These are phyloP conservation scores for Penicillium janthinellum DNA, from an alignment of 2,329 filamentous ascomycete species.

Conservation along the genomic window DNA sequence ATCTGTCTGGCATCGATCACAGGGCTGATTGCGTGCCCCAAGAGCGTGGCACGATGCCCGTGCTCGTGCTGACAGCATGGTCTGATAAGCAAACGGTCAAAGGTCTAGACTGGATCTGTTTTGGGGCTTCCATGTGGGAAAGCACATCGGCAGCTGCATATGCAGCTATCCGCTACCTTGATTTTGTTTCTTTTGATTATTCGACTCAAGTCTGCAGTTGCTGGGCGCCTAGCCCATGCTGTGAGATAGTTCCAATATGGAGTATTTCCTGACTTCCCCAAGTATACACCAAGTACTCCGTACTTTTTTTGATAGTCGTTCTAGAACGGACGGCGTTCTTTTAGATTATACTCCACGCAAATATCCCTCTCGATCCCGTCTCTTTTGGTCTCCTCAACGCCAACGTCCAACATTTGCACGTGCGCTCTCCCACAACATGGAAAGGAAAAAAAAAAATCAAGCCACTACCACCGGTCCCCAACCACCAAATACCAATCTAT, in stretches of 20 bases:
- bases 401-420: not conserved
- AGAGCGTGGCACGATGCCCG: not conserved
- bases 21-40: not conserved
- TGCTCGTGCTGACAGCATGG: not conserved
- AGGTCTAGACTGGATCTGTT: not conserved
- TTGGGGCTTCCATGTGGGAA: not conserved
- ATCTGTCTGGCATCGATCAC: not conserved
- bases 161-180: constrained; percentile 18
- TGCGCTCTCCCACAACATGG: not conserved
- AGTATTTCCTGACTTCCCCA: not conserved
- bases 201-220: not conserved
- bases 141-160: constrained; percentile 4
- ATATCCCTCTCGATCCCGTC: not conserved
- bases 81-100: not conserved
- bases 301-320: not conserved
- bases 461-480: not conserved
- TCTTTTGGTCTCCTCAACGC: not conserved
- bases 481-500: not conserved
- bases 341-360: not conserved
- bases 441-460: too few species aligned
- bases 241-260: not conserved
- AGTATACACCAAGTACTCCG: too few species aligned
- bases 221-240: not conserved
- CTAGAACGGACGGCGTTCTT: not conserved
- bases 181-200: not conserved